Percentiles rank a stretch among this genome's conserved stretches.
Evolutionary conservation across 495 filamentous ascomycete genomes (phyloP).

Genomic region (Evansstolkia leycettana): DNA sequence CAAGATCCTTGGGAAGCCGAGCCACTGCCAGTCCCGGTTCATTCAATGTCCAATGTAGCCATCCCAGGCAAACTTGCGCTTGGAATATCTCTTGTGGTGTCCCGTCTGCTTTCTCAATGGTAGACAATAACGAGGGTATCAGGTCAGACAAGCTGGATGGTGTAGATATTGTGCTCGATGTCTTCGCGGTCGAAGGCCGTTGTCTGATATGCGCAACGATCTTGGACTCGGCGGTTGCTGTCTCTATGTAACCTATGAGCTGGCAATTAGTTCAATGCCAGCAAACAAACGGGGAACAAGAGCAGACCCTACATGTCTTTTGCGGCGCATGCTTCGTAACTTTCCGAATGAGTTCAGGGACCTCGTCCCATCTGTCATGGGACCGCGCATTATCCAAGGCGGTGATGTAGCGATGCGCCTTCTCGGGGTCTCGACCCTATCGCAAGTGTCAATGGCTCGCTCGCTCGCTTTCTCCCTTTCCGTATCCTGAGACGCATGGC

Average conservation of each 20-base stretch:
- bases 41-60: constrained; percentile 66
- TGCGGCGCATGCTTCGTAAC: constrained; percentile 87
- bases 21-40: constrained; percentile 50
- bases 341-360: constrained; percentile 85
- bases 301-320: constrained; percentile 52
- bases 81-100: constrained; percentile 62
- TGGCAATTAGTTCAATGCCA: not conserved
- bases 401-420: constrained; percentile 67
- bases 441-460: constrained; percentile 12
- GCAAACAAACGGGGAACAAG: not conserved
- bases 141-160: constrained; percentile 48
- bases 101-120: constrained; percentile 47
- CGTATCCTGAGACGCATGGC: not conserved
- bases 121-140: constrained; percentile 45
- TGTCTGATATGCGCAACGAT: constrained; percentile 40
- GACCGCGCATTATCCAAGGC: constrained; percentile 78
- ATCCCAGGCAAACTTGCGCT: constrained; percentile 67
- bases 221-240: constrained; percentile 59
- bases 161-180: constrained; percentile 27
- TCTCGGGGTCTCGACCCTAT: constrained; percentile 41
- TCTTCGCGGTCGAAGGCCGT: constrained; percentile 16
- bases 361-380: constrained; percentile 74
- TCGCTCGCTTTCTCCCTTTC: not conserved
- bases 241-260: constrained; percentile 55
- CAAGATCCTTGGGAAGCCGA: constrained; percentile 51